A percentile compares a stretch with the other conserved stretches of the same genome.
Conservation (phyloP, 306 rosid species). For the Medicago arabica region DNA sequence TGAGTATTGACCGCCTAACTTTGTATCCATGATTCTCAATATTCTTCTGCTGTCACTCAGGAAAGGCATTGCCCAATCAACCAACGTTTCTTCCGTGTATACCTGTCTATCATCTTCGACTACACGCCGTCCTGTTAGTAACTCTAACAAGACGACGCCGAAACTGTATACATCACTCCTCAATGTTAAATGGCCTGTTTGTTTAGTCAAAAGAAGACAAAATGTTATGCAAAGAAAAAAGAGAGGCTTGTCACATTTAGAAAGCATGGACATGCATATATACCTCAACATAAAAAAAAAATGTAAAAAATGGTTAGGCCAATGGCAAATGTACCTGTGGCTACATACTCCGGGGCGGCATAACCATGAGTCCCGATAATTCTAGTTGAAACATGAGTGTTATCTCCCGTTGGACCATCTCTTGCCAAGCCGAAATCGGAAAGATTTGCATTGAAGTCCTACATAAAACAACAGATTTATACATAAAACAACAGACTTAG, state of each 20-base stretch:
- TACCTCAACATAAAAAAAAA: no score
- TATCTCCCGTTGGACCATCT: slow-evolving; percentile 97
- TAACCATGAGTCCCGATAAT: slow-evolving; percentile 91
- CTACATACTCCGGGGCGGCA: slow-evolving; percentile 97
- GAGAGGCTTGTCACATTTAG: no score
- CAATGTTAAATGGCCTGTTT: slow-evolving; percentile 83
- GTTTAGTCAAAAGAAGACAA: no score
- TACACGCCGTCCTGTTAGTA: slow-evolving; percentile 76
- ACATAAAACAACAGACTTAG: slow-evolving; percentile 9
- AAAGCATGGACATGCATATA: no score
- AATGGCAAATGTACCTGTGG: slow-evolving; percentile 83
- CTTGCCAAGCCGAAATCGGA: slow-evolving; percentile 98
- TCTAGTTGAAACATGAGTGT: slow-evolving; percentile 95
- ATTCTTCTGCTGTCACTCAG: slow-evolving; percentile 65
- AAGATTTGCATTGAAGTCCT: slow-evolving; percentile 87
- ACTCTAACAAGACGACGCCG: slow-evolving; percentile 80
- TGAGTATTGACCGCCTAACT: slow-evolving; percentile 87
- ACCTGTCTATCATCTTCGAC: slow-evolving; percentile 57
- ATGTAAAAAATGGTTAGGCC: no score
- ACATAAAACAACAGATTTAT: slow-evolving; percentile 24
- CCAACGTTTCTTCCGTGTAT: slow-evolving; percentile 68
- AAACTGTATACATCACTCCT: slow-evolving; percentile 94
- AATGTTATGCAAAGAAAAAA: no score
- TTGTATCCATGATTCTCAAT: slow-evolving; percentile 79
- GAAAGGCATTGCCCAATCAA: slow-evolving; percentile 87